Evolutionary conservation across 495 filamentous ascomycete species (phyloP), one percentile per base, ranked within the genome.

Genomic region (Diplogelasinospora grovesii): DNA sequence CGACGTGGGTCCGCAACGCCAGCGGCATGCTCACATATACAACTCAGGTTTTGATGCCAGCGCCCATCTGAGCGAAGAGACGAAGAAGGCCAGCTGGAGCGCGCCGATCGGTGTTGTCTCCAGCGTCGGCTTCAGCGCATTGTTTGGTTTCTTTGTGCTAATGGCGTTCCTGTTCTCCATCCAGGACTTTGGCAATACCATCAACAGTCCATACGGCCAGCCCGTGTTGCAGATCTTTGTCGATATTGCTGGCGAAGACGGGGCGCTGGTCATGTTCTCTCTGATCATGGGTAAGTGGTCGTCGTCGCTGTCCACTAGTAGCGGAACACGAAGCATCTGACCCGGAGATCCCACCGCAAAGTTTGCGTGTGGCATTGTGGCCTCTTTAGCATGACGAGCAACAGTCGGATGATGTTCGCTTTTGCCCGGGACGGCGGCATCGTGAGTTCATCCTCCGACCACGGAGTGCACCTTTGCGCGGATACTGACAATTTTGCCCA

Each of bases 111-210:
- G 78, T 8, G 77, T 82, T 0, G 60, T 82, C 7, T 71, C 68
- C 23, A 77, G 73, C 10, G 74, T 81, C 14, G 71, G 70, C 2
- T 69, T 75, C 50, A 75, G 71, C 8, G 63, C 75, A 8, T 30
- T 82, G 21, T 80, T 80, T 50, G 78, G 80, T 14, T 81, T 82
- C 54, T 79, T 82, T 49, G 74, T 81, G 14, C 44, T 82, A 16
- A 56, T 79, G 29, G 62, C 66, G 22, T 69, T 77, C 42, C 51
- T 80, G 14, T 80, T 80, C 53, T 77, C 71, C 11, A 75, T 79
- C 35, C 75, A 79, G 47, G 64, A 78, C 46, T 77, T 75, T 39
- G 61, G 68, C 2, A 24, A 14, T 0, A 74, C 70, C 0, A 43
- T 78, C 9, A 39, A 40, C 36, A 66, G 60, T 22, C 19, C 27